Evolutionary conservation across 2,329 filamentous ascomycete species (phyloP).

Genomic region (Colletotrichum spaethianum): DNA sequence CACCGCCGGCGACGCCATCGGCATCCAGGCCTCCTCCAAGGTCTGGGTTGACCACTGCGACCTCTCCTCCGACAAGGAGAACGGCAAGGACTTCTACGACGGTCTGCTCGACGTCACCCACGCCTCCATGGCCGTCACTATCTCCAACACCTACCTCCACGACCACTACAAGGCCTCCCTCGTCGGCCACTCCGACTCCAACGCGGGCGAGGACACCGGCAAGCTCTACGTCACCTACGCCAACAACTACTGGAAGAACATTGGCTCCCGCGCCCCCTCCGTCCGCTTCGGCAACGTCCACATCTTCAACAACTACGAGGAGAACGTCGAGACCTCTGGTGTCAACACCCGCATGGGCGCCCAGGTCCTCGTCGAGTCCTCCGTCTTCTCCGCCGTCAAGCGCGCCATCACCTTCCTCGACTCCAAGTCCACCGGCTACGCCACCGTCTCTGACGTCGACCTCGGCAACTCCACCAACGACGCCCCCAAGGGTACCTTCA

Average conservation of each 20-base stretch:
- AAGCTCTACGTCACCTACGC: constrained; percentile 75
- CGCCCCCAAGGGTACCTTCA: constrained; percentile 66
- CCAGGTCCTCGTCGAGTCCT: constrained; percentile 72
- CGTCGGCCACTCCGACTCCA: constrained; percentile 72
- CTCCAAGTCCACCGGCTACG: constrained; percentile 58
- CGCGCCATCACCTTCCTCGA: constrained; percentile 56
- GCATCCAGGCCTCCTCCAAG: constrained; percentile 69
- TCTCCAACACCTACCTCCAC: constrained; percentile 55
- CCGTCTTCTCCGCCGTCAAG: constrained; percentile 60
- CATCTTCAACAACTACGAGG: constrained; percentile 67
- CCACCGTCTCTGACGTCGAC: constrained; percentile 57
- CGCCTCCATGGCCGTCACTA: constrained; percentile 72
- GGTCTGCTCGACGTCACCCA: constrained; percentile 76
- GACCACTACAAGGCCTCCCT: constrained; percentile 72
- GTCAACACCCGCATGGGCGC: constrained; percentile 71
- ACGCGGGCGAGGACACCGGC: constrained; percentile 71
- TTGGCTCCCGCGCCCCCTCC: constrained; percentile 74
- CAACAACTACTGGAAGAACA: constrained; percentile 76
- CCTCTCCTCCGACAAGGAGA: constrained; percentile 69
- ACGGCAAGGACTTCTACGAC: constrained; percentile 80
- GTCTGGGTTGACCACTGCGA: constrained; percentile 80
- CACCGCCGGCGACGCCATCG: constrained; percentile 71
- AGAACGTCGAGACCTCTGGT: constrained; percentile 57
- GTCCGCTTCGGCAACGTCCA: constrained; percentile 78
- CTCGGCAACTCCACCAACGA: constrained; percentile 62